phyloP scores from a whole-genome alignment of 805 yeast genomes.

The Brettanomyces nanus region DNA sequence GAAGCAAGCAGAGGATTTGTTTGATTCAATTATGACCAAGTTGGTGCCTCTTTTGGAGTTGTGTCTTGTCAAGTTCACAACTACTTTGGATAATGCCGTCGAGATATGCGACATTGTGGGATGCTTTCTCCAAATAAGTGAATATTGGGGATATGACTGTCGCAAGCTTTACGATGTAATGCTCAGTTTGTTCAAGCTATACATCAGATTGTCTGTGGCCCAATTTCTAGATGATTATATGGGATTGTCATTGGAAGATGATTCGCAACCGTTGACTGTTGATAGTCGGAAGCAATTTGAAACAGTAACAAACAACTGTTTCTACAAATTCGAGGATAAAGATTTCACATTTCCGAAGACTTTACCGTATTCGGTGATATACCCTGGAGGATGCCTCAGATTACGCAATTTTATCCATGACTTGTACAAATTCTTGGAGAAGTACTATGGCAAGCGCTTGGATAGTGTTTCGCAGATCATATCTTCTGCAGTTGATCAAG shows the following conservation, averaged over 20 bases:
- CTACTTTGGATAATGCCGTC: slow-evolving; percentile 36
- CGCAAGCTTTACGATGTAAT: slow-evolving; percentile 55
- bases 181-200: slow-evolving; percentile 49
- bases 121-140: slow-evolving; percentile 65
- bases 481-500: slow-evolving; percentile 54
- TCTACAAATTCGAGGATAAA: slow-evolving; percentile 15
- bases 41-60: slow-evolving; percentile 50
- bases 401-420: slow-evolving; percentile 57
- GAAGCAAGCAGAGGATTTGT: slow-evolving; percentile 59
- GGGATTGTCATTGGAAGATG: slow-evolving; percentile 63
- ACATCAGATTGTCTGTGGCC: slow-evolving; percentile 45
- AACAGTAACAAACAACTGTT: slow-evolving; percentile 42
- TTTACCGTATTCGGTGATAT: slow-evolving; percentile 82
- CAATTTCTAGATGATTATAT: slow-evolving; percentile 56
- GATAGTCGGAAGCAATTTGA: slow-evolving; percentile 51
- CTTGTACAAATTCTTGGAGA: slow-evolving; percentile 55
- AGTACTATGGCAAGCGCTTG: slow-evolving; percentile 56
- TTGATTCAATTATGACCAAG: slow-evolving; percentile 60
- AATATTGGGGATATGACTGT: slow-evolving; percentile 56
- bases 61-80: slow-evolving; percentile 33
- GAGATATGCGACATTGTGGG: slow-evolving; percentile 61
- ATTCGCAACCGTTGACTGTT: slow-evolving; percentile 79
- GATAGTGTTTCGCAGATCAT: slow-evolving; percentile 53
- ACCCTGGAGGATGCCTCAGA: slow-evolving; percentile 79
- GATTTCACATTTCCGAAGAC: slow-evolving; percentile 45